Base-by-base conservation (phyloP, 345 rosid species). In the Hibiscus mutabilis region DNA sequence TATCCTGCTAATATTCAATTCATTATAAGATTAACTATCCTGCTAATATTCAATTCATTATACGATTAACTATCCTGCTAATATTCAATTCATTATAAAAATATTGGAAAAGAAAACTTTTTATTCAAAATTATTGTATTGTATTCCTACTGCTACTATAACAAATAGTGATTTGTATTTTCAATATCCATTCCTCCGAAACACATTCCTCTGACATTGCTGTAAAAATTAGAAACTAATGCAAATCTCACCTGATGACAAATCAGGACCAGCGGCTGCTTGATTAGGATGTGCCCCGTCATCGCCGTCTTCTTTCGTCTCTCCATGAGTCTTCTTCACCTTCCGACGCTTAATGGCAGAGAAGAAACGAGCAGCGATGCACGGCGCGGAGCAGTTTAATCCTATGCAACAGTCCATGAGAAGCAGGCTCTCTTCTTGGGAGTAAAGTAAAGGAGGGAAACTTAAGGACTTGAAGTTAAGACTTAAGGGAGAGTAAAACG, bases 291-390 rank as follows among this genome's bases (percentile, higher is more conserved):
- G 11, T 14, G 31, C 35, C 68, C 18, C 64, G 29, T 16, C 67
- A 15, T 6, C 49, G 0, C 46, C 22, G 47, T 65, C 82, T 44
- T 60, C 7, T 68, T 29, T 5, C 3, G 72, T 9, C 7, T 27
- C 24, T 14, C 60, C 72, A 51, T 24, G 44, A 18, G 21, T 27
- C 53, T 40, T 52, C 56, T 74, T 77, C 55, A 33, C 64, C 71
- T 61, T 71, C 12, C 19, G 15, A 68, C 79, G 60, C 49, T 78
- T 14, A 61, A 87, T 59, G 44, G 68, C 3, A 7, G 78, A 63
- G 2, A 81, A 16, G 65, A 77, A 66, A 71, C 84, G 74, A 29
- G 72, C 70, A 15, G 77, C 53, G 29, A 74, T 37, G 29, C 69
- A 33, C 3, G 61, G 75, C 12, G 71, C 37, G 10, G 33, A 37